Evolutionary conservation across 164 flowering plant species (phyloP), one percentile per base, ranked within the genome.

Genomic region (Annona squamosa): DNA sequence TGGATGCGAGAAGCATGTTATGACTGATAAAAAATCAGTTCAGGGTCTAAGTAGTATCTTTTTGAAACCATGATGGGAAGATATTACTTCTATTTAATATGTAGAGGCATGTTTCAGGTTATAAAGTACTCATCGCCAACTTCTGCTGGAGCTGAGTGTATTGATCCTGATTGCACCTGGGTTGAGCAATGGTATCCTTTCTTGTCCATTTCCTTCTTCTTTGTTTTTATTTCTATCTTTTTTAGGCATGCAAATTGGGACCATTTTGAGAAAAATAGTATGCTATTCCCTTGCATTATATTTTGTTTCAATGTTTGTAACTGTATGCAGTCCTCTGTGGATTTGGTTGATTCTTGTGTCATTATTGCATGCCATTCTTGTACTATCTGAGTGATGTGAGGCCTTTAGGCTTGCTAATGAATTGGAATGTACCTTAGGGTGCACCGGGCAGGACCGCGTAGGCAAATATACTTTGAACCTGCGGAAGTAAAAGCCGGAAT

Each of bases 61-160:
- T 52, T 26, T 10, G 59, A 16, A 16, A 9, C 13, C 13, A 2
- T 52, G 9, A 9, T 10, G 9, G 59, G 13, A 52, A 52, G 13
- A 52, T 52, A 16, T 52, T 52, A 16, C 59, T 6, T 52, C 59
- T 52, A 3, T 37, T 43, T 66, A 46, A 66, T 46, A 66, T 43
- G 13, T 5, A 52, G 18, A 52, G 18, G 18, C 65, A 65, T 68
- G n/a, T 68, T 13, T 67, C 90, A 94, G 99, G 87, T 83, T 41
- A 92, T 94, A 74, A 71, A 79, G 66, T 91, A 78, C 76, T 88
- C 97, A 19, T 91, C 97, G 43, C 91, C 94, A 63, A 86, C 87
- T 67, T 94, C 97, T 71, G 97, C 99, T 71, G 99, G 97, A 70
- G 97, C 99, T 44, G 97, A 91, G 83, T 91, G 99, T 81, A 85